Evolutionary conservation across 2,329 filamentous ascomycete genomes (phyloP).

Genomic region (Reticulascus tulasneorum): DNA sequence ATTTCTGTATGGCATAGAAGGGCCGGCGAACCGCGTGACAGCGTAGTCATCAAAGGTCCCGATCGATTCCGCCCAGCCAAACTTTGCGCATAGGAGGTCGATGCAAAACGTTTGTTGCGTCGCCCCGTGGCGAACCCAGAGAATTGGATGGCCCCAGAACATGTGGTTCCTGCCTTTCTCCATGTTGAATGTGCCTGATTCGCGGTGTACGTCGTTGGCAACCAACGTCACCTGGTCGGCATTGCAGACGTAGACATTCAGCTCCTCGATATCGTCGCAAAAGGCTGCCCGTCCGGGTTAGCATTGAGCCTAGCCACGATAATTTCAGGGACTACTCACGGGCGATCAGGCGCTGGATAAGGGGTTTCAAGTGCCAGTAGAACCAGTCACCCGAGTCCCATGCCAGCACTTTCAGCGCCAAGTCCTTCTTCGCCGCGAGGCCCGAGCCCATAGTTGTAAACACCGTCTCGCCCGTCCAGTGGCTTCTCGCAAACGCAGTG

Average conservation of each 20-base stretch:
- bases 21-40: conserved; percentile 1
- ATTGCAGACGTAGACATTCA: conserved; percentile 10
- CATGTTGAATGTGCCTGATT: neutral
- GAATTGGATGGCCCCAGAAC: conserved; percentile 14
- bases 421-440: neutral
- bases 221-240: conserved; percentile 1
- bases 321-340: neutral
- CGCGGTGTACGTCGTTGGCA: conserved; percentile 1
- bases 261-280: conserved; percentile 10
- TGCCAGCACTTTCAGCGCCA: conserved; percentile 2
- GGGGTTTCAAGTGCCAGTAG: conserved; percentile 8
- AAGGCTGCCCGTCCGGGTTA: neutral
- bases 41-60: conserved; percentile 5
- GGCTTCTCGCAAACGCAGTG: neutral
- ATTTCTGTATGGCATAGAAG: too few species aligned
- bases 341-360: conserved; percentile 4
- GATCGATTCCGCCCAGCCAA: conserved; percentile 3
- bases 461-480: conserved; percentile 4
- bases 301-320: neutral
- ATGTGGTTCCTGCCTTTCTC: conserved; percentile 11
- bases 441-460: neutral
- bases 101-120: conserved; percentile 5
- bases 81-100: conserved; percentile 8
- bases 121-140: conserved; percentile 6
- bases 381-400: conserved; percentile 9